Evolutionary conservation across 2,329 filamentous ascomycete genomes (phyloP).

Genomic region (Xylariaceae sp.): DNA sequence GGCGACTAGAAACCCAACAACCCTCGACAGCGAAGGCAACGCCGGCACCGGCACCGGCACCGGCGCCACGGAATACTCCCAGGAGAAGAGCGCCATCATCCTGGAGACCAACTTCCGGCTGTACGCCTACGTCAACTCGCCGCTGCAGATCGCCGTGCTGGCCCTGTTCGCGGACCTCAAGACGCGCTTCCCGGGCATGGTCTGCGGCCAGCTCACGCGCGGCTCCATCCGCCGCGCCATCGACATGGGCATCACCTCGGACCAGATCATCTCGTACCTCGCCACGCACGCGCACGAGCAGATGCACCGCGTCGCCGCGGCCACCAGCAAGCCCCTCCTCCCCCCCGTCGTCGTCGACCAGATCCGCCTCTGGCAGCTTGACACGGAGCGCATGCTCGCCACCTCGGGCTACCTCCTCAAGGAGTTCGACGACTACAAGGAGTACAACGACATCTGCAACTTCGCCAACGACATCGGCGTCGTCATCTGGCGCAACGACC

Average conservation of each 20-base stretch:
- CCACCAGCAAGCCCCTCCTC: constrained; percentile 63
- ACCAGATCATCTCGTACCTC: constrained; percentile 93
- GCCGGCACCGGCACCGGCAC: not conserved
- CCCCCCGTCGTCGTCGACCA: constrained; percentile 97
- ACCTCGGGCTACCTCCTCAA: constrained; percentile 81
- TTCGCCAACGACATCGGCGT: constrained; percentile 92
- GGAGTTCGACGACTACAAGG: constrained; percentile 69
- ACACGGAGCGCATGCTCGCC: constrained; percentile 88
- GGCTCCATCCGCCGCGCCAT: constrained; percentile 84
- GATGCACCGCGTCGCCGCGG: constrained; percentile 64
- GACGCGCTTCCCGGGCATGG: constrained; percentile 90
- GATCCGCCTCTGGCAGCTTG: constrained; percentile 94
- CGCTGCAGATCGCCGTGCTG: constrained; percentile 89
- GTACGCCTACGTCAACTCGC: constrained; percentile 93
- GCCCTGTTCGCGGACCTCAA: constrained; percentile 82
- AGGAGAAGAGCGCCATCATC: constrained; percentile 75
- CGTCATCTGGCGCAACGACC: constrained; percentile 77
- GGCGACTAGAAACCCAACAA: no score
- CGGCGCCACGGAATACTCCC: constrained; percentile 3
- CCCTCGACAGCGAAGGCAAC: constrained; percentile 28
- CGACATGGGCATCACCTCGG: constrained; percentile 81
- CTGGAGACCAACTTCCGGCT: constrained; percentile 97
- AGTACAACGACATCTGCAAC: constrained; percentile 64
- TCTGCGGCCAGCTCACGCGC: constrained; percentile 85
- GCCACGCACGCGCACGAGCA: constrained; percentile 91